A percentile compares a stretch with the other conserved stretches of the same genome.
These are phyloP conservation scores for Lithospermum erythrorhizon DNA, from an alignment of 257 asterid genomes.

Conservation along the genomic window DNA sequence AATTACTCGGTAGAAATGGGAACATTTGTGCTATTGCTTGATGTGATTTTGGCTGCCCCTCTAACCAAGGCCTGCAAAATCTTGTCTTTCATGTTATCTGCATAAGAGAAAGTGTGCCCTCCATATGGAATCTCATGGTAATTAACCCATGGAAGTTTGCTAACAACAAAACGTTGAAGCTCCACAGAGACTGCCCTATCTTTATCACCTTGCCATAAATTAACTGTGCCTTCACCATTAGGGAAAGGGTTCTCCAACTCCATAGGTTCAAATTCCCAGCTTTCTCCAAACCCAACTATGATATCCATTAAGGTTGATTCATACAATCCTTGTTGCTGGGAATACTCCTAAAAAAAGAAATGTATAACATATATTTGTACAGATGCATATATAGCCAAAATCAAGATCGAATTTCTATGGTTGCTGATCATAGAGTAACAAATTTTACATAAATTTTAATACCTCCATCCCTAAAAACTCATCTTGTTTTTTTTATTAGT, in stretches of 20 bases:
- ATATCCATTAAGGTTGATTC: constrained; percentile 60
- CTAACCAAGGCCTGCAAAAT: constrained; percentile 30
- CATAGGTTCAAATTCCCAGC: constrained; percentile 59
- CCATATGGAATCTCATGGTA: constrained; percentile 24
- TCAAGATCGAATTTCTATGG: no score
- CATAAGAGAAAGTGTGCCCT: constrained; percentile 24
- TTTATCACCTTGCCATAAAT: constrained; percentile 65
- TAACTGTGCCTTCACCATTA: constrained; percentile 38
- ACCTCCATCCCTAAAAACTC: no score
- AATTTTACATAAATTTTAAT: no score
- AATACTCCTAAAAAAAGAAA: constrained; percentile 28
- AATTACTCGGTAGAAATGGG: background rate
- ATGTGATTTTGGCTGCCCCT: background rate
- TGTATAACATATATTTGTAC: no score
- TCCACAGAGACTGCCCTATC: constrained; percentile 53
- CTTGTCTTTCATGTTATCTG: constrained; percentile 20
- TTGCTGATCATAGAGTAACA: no score
- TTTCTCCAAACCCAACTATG: constrained; percentile 49
- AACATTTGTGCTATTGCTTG: background rate
- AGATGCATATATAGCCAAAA: no score
- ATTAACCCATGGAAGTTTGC: constrained; percentile 55
- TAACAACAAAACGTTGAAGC: constrained; percentile 46
- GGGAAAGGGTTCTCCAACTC: constrained; percentile 40
- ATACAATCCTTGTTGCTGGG: constrained; percentile 44
- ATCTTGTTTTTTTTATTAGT: no score